Percentiles rank a stretch among this genome's conserved stretches.
Evolutionary conservation across 495 filamentous ascomycete species (phyloP).

Genomic region (Parmelia sp.): DNA sequence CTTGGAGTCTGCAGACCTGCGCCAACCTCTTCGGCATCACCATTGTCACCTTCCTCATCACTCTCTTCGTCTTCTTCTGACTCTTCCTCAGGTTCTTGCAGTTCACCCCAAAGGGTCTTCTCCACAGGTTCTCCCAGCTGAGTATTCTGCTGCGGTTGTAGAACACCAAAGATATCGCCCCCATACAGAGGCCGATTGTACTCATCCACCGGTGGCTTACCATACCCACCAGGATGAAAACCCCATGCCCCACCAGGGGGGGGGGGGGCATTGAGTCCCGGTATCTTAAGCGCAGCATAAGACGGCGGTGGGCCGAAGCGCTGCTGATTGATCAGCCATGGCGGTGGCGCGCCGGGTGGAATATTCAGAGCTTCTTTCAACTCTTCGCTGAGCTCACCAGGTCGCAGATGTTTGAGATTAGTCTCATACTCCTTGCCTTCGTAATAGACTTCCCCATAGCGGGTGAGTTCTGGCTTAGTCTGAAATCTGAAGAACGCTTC

Average conservation of each 20-base stretch:
- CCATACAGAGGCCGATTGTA: slow-evolving; percentile 85
- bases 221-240: slow-evolving; percentile 91
- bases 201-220: slow-evolving; percentile 91
- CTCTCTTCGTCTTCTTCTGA: slow-evolving; percentile 77
- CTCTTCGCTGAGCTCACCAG: slow-evolving; percentile 84
- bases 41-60: slow-evolving; percentile 60
- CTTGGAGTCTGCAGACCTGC: slow-evolving; percentile 66
- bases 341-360: slow-evolving; percentile 85
- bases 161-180: slow-evolving; percentile 85
- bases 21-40: slow-evolving; percentile 39
- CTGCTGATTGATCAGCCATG: slow-evolving; percentile 96
- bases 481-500: slow-evolving; percentile 98
- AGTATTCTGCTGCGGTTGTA: slow-evolving; percentile 55
- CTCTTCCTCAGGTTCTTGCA: slow-evolving; percentile 78
- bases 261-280: slow-evolving; percentile 90
- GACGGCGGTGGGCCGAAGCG: slow-evolving; percentile 87
- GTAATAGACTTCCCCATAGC: slow-evolving; percentile 96
- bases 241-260: slow-evolving; percentile 94
- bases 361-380: slow-evolving; percentile 92
- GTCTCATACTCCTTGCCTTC: slow-evolving; percentile 98
- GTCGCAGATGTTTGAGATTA: slow-evolving; percentile 79
- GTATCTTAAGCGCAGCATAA: slow-evolving; percentile 87
- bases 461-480: slow-evolving; percentile 87
- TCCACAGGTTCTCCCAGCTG: slow-evolving; percentile 76
- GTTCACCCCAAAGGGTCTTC: slow-evolving; percentile 84